These are phyloP conservation scores for Myriosclerotinia duriaeana DNA, from an alignment of 2,329 filamentous ascomycete genomes.

Conservation along the genomic window DNA sequence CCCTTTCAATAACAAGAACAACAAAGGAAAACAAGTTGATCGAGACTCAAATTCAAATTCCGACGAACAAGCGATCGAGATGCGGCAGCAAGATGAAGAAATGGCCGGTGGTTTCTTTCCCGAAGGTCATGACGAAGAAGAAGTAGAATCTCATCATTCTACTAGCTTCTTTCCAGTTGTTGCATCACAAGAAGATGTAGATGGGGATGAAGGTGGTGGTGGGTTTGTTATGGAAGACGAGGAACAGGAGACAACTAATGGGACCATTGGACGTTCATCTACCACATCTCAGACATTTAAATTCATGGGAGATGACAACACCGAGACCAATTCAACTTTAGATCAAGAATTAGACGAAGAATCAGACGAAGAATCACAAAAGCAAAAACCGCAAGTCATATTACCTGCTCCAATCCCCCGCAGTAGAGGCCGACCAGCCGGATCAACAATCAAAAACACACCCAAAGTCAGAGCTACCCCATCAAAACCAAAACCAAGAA, in stretches of 20 bases:
- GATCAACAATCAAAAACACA: constrained; percentile 26
- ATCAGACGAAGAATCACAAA: constrained; percentile 28
- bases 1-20: constrained; percentile 50
- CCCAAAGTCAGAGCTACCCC: background rate
- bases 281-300: constrained; percentile 27
- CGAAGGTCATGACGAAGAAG: constrained; percentile 54
- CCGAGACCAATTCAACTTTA: constrained; percentile 12
- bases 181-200: constrained; percentile 34
- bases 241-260: constrained; percentile 11
- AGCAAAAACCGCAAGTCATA: constrained; percentile 18
- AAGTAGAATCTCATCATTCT: constrained; percentile 31
- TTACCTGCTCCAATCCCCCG: constrained; percentile 23
- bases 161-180: constrained; percentile 39
- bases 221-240: constrained; percentile 38
- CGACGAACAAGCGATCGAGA: constrained; percentile 36
- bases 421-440: constrained; percentile 30
- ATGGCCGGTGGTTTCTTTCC: constrained; percentile 62
- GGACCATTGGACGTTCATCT: background rate
- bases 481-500: constrained; percentile 22
- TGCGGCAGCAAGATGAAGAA: constrained; percentile 47
- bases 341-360: background rate
- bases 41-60: constrained; percentile 28
- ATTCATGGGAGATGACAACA: constrained; percentile 31
- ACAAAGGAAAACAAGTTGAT: constrained; percentile 31
- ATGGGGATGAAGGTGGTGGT: constrained; percentile 25